A percentile compares a stretch with the other conserved stretches of the same genome.
phyloP scores from a whole-genome alignment of 805 yeast species.

The Metschnikowia reukaufii region DNA sequence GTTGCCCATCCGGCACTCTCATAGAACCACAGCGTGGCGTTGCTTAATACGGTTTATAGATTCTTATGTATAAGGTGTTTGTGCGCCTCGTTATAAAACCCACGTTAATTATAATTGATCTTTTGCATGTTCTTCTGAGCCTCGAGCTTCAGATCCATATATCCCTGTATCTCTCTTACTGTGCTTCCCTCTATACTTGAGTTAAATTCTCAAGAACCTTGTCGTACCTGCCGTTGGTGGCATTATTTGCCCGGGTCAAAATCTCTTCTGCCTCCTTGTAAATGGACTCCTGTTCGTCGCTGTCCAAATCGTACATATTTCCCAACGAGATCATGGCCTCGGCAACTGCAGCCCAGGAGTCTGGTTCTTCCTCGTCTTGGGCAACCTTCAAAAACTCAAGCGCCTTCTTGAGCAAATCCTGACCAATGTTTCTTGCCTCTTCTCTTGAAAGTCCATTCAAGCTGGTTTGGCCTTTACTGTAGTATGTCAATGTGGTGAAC shows the following conservation, averaged over 20 bases:
- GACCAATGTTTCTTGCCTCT: conserved; percentile 51
- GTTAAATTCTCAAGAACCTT: conserved; percentile 57
- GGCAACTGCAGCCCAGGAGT: conserved; percentile 78
- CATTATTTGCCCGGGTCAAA: conserved; percentile 71
- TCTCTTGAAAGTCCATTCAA: conserved; percentile 37
- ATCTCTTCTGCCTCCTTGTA: conserved; percentile 70
- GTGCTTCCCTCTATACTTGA: conserved; percentile 5
- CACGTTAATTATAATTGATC: background rate
- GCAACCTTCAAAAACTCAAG: conserved; percentile 57
- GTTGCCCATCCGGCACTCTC: too few relatives aligned
- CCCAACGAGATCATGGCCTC: conserved; percentile 83
- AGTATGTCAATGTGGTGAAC: conserved; percentile 59
- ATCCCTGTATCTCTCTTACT: background rate
- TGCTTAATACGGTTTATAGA: background rate
- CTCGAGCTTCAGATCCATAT: background rate
- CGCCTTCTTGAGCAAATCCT: conserved; percentile 51
- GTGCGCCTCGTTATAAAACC: background rate
- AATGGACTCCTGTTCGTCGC: conserved; percentile 62
- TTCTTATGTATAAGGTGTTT: background rate
- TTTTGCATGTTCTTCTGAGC: background rate
- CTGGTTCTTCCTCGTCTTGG: conserved; percentile 71
- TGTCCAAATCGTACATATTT: conserved; percentile 64
- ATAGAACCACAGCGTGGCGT: background rate
- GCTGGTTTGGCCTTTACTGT: conserved; percentile 33
- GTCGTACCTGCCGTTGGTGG: conserved; percentile 73